Conservation (phyloP, 2,329 filamentous ascomycete genomes). For the Aspergillus fijiensis region DNA sequence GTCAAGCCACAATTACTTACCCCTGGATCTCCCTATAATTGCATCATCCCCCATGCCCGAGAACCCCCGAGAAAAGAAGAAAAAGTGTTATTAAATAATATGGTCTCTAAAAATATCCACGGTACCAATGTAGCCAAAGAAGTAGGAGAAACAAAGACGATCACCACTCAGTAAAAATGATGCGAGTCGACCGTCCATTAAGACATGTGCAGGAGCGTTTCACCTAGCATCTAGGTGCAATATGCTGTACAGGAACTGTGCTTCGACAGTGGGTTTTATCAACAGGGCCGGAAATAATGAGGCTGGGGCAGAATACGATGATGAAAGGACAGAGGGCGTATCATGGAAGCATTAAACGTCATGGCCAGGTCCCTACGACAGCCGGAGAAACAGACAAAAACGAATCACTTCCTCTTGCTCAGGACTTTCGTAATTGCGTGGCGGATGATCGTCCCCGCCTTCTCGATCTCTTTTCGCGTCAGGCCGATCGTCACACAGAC, state of each 20-base stretch:
- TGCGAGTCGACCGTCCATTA: not conserved
- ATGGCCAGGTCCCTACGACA: conserved; percentile 8
- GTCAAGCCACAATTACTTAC: not conserved
- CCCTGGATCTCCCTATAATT: conserved; percentile 7
- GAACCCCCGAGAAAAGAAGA: not conserved
- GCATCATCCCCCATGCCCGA: not conserved
- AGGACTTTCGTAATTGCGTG: conserved; percentile 95
- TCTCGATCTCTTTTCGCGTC: conserved; percentile 92
- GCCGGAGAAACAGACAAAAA: conserved; percentile 11
- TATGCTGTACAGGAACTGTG: conserved; percentile 17
- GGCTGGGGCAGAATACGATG: not conserved
- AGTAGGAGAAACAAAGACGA: not conserved
- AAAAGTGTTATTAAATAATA: conserved; percentile 16
- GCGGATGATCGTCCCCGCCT: conserved; percentile 80
- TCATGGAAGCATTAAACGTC: conserved; percentile 18
- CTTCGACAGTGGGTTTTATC: conserved; percentile 8
- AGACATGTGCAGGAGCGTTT: conserved; percentile 3
- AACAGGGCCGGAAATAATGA: conserved; percentile 4
- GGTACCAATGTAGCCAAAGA: conserved; percentile 7
- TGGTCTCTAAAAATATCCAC: conserved; percentile 19
- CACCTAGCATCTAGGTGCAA: conserved; percentile 4
- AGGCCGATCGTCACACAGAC: conserved; percentile 85
- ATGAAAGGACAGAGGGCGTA: conserved; percentile 5
- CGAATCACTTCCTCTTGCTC: conserved; percentile 51
- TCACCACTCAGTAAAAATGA: conserved; percentile 2